Conservation (phyloP, 805 yeast species). For the Starmerella kuoi region DNA sequence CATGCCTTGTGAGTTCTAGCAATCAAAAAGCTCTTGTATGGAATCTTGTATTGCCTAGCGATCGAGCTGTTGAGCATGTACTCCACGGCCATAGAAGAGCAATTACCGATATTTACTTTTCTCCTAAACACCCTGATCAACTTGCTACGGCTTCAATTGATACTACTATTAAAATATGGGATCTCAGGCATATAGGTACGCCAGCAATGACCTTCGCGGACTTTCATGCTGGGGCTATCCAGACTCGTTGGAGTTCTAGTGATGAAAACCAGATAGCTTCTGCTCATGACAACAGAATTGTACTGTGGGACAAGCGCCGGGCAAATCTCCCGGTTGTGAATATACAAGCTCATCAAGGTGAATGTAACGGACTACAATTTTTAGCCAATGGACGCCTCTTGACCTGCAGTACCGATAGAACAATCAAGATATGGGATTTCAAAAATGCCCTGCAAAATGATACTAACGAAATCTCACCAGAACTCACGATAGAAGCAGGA, state of each 20-base stretch:
- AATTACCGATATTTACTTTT: slow-evolving; percentile 90
- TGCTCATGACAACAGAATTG: slow-evolving; percentile 68
- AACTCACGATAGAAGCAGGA: slow-evolving; percentile 50
- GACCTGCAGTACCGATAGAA: slow-evolving; percentile 76
- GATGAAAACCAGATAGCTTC: slow-evolving; percentile 72
- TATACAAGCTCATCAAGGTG: slow-evolving; percentile 66
- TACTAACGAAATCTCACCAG: slow-evolving; percentile 31
- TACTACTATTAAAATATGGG: slow-evolving; percentile 82
- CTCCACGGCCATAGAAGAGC: slow-evolving; percentile 87
- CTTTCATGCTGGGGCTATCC: slow-evolving; percentile 90
- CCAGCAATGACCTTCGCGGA: slow-evolving; percentile 58
- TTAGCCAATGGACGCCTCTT: slow-evolving; percentile 53
- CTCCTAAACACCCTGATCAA: slow-evolving; percentile 71
- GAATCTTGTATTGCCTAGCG: slow-evolving; percentile 66
- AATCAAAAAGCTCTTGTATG: slow-evolving; percentile 92
- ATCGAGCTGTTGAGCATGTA: slow-evolving; percentile 71
- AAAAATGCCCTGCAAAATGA: slow-evolving; percentile 24
- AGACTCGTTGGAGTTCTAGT: slow-evolving; percentile 81
- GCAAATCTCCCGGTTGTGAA: slow-evolving; percentile 63
- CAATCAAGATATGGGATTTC: slow-evolving; percentile 63
- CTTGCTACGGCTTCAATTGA: slow-evolving; percentile 91
- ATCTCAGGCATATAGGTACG: slow-evolving; percentile 33
- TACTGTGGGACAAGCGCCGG: slow-evolving; percentile 79
- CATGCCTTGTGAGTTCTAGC: slow-evolving; percentile 87
- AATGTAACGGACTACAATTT: slow-evolving; percentile 84